These are phyloP conservation scores for Exophiala viscosa DNA, from an alignment of 2,329 filamentous ascomycete genomes.

Conservation along the genomic window DNA sequence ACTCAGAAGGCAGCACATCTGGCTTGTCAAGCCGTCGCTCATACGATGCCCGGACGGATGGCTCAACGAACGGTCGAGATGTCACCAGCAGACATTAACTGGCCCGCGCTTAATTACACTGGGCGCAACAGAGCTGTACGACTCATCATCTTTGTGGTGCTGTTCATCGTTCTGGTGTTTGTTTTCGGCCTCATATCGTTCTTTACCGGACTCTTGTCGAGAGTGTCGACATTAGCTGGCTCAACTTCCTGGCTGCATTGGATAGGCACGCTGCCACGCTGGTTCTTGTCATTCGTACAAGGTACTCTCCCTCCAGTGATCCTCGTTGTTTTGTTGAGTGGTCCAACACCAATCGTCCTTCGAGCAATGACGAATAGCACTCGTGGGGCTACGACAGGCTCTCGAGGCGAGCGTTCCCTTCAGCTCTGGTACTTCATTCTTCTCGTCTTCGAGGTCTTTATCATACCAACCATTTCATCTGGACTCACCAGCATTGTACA, in stretches of 20 bases:
- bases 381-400: conserved; percentile 17
- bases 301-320: conserved; percentile 28
- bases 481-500: conserved; percentile 30
- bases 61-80: conserved; percentile 27
- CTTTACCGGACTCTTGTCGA: conserved; percentile 25
- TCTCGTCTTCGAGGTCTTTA: conserved; percentile 27
- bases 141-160: conserved; percentile 22
- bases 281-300: conserved; percentile 25
- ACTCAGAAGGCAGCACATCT: conserved; percentile 29
- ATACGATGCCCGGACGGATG: conserved; percentile 26
- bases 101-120: conserved; percentile 16
- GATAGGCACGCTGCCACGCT: conserved; percentile 18
- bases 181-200: conserved; percentile 29
- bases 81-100: conserved; percentile 30
- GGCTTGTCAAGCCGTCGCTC: conserved; percentile 27
- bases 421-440: conserved; percentile 30
- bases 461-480: conserved; percentile 29
- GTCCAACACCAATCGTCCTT: conserved; percentile 24
- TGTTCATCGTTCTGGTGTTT: conserved; percentile 27
- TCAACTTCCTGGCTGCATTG: conserved; percentile 23
- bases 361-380: conserved; percentile 18
- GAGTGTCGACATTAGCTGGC: conserved; percentile 23
- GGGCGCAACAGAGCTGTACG: conserved; percentile 15
- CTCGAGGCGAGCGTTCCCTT: conserved; percentile 27
- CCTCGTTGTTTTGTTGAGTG: conserved; percentile 27